Base-by-base conservation (phyloP, 768 basidiomycete genomes). In the Tubosaeta sp. region DNA sequence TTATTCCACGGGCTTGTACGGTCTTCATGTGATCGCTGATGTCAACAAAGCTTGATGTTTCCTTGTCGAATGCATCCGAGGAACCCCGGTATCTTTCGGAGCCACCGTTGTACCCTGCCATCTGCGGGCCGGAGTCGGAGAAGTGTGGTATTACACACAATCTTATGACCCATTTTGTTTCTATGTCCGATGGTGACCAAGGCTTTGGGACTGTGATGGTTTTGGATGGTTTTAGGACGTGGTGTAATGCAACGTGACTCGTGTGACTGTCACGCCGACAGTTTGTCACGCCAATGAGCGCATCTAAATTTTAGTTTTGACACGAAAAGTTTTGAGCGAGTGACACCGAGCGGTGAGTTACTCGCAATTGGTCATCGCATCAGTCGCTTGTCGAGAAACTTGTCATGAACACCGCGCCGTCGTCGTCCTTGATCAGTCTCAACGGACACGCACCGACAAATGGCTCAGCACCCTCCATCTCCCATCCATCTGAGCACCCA, bases 391-490 rank as follows among this genome's bases (percentile, higher is more conserved):
- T 48, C 54, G 37, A 51, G 27, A n/a, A 35, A 32, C 34, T 39
- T 27, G 57, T 46, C 53, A 72, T 70, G 68, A 57, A 59, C 42
- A 55, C 57, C 16, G 43, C 62, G 13, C 49, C 66, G 12, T 65
- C 67, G 31, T 58, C 76, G 33, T 78, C 76, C 26, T 60, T 27
- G 37, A 34, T 65, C 26, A 71, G 70, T 46, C 65, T 76, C 54
- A 86, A 85, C 65, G 84, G 84, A 42, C 76, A 75, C 65, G 65
- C 69, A 33, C 73, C 75, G 56, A 70, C 75, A 53, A 84, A 84
- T 60, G 81, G 82, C 65, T 66, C 67, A 53, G 67, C 71, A 26
- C 67, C 75, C 56, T 43, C 48, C 56, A 62, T 55, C 69, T 74
- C 56, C 61, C 72, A 48, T 68, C 71, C 55, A 57, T 69, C 73